Conservation (phyloP, 768 basidiomycete genomes). For the Pulveroboletus ravenelii region DNA sequence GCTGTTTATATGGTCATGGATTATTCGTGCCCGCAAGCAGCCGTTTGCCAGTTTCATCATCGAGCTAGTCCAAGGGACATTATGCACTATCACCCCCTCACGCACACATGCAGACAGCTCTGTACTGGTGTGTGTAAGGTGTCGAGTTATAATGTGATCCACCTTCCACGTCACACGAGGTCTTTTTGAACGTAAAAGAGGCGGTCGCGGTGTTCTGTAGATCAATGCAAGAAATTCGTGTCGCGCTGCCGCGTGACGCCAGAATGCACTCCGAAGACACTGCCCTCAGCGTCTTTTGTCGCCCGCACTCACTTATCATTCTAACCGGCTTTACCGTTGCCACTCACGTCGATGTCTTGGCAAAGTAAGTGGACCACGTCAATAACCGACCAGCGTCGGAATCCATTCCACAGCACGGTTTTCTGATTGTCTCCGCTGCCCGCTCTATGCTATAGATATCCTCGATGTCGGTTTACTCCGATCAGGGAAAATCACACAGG, state of each 20-base stretch:
- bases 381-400: background rate
- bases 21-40: too few species aligned
- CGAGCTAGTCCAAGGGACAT: too few species aligned
- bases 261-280: too few species aligned
- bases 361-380: slow-evolving; percentile 20
- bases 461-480: slow-evolving; percentile 79
- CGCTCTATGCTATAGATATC: slow-evolving; percentile 49
- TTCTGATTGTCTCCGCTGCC: background rate
- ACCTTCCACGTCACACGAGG: too few species aligned
- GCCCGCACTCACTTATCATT: background rate
- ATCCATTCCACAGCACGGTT: background rate
- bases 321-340: background rate
- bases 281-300: background rate
- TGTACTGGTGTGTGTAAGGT: too few species aligned
- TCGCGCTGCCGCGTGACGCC: too few species aligned
- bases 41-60: too few species aligned
- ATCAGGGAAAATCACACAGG: slow-evolving; percentile 64
- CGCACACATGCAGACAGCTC: too few species aligned
- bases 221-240: too few species aligned
- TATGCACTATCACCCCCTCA: too few species aligned
- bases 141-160: too few species aligned
- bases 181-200: background rate
- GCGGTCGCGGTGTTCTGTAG: background rate
- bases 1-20: too few species aligned
- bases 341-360: slow-evolving; percentile 22